Conservation (phyloP, 768 basidiomycete species). For the Pleurotus pulmonarius region DNA sequence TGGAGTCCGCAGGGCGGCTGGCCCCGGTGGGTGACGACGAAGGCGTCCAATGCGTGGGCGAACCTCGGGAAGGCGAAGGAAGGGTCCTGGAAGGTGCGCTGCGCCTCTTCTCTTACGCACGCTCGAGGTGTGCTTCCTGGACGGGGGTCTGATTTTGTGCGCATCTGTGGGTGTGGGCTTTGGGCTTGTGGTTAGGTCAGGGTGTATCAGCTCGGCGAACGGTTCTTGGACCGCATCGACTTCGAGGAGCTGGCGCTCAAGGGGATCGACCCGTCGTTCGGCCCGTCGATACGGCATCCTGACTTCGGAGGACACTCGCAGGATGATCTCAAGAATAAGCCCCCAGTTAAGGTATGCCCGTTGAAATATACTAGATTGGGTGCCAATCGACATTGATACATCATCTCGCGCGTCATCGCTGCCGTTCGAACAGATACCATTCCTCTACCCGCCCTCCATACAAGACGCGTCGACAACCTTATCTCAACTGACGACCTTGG, state of each 20-base stretch:
- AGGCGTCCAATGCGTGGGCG: constrained; percentile 58
- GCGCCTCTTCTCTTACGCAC: no score
- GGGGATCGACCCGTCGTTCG: constrained; percentile 65
- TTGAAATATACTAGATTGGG: no score
- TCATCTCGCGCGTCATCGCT: no score
- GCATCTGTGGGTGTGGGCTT: no score
- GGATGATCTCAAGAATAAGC: constrained; percentile 15
- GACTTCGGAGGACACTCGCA: constrained; percentile 13
- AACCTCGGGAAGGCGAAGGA: constrained; percentile 62
- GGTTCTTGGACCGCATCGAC: constrained; percentile 65
- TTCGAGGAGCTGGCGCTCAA: constrained; percentile 81
- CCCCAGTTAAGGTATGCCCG: background rate
- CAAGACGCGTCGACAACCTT: constrained; percentile 29
- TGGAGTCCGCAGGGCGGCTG: constrained; percentile 39
- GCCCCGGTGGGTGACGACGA: constrained; percentile 45
- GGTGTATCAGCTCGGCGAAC: constrained; percentile 62
- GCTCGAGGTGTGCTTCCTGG: no score
- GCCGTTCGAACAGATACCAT: no score
- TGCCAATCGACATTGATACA: no score
- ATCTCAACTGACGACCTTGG: constrained; percentile 46
- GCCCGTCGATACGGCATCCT: constrained; percentile 40
- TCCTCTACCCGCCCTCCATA: constrained; percentile 53
- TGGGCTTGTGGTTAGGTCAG: constrained; percentile 37
- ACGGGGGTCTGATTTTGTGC: no score
- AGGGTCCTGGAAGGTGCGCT: constrained; percentile 79